Base-by-base conservation (phyloP, 495 filamentous ascomycete genomes). In the Hyphodiscus hymeniophilus region DNA sequence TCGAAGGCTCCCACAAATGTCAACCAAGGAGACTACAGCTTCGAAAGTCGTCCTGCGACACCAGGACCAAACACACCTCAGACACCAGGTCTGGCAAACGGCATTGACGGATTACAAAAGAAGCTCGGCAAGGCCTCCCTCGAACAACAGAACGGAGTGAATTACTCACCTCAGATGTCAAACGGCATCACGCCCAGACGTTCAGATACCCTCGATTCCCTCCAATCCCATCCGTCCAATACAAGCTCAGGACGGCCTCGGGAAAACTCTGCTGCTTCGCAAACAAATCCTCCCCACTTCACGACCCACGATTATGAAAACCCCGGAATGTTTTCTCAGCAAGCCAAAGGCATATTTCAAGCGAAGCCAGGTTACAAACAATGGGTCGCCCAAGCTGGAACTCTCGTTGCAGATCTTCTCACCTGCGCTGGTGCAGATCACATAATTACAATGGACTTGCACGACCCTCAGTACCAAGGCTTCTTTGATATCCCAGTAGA, bases 401-500 rank as follows among this genome's bases (percentile, higher is more conserved):
- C 92, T 15, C 74, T 98, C 53, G 85, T 98, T 17, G 92, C 92
- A 18, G 89, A 96, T 62, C 77, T 98, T 42, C 68, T 98, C 47
- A 96, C 89, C 33, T 96, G 89, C 63, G 92, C 92, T 51, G 92
- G 92, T 43, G 89, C 92, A 18, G 94, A 98, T 67, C 92, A 97
- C 65, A 76, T 98, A 62, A 89, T 98, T 59, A 97, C 92, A 2
- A 91, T 95, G 80, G 92, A 98, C 63, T 73, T 98, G 45, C 92
- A 98, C 60, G 92, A 97, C 63, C 89, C 94, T 51, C 94, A 97
- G 66, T 97, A 97, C 62, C 92, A 98, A 64, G 92, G 92, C 38
- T 98, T 94, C 73, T 97, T 98, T 58, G 92, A 97, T 60, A 95
- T 97, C 44, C 91, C 90, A 1, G 94, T 97, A 42, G 92, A 98